A percentile compares a stretch with the other conserved stretches of the same genome.
phyloP scores from a whole-genome alignment of 768 basidiomycete genomes.

The Mycena filopes region DNA sequence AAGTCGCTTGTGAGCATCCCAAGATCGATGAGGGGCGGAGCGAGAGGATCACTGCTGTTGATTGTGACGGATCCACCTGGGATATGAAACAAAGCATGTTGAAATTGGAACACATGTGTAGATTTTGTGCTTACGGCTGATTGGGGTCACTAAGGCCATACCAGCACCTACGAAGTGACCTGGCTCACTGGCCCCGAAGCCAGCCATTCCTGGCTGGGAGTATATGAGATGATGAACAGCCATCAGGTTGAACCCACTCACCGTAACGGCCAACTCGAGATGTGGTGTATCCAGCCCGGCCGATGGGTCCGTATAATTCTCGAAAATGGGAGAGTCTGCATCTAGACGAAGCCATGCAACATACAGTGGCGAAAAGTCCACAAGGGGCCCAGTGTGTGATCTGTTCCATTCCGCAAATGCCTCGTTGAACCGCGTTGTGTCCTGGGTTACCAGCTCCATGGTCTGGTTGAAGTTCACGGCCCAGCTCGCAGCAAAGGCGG shows the following conservation, averaged over 20 bases:
- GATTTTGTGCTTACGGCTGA: neutral
- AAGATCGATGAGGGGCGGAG: no score
- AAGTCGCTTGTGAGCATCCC: no score
- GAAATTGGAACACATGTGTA: neutral
- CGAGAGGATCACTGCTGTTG: no score
- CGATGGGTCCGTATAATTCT: slow-evolving; percentile 35
- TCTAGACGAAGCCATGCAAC: no score
- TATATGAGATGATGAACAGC: neutral
- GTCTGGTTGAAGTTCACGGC: neutral
- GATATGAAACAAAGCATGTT: no score
- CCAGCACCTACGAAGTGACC: no score
- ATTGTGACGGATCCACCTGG: slow-evolving; percentile 33
- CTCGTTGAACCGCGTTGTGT: neutral
- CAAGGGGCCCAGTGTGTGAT: neutral
- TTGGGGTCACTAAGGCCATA: no score
- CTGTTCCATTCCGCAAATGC: slow-evolving; percentile 1
- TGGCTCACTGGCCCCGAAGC: neutral
- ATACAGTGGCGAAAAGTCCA: neutral
- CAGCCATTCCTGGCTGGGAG: neutral
- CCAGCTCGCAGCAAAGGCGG: neutral
- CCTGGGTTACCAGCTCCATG: neutral
- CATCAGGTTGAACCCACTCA: no score
- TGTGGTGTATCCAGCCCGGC: no score
- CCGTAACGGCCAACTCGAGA: no score
- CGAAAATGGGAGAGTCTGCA: no score